Evolutionary conservation across 2,329 filamentous ascomycete species (phyloP).

Genomic region (Westerdykella sp.): DNA sequence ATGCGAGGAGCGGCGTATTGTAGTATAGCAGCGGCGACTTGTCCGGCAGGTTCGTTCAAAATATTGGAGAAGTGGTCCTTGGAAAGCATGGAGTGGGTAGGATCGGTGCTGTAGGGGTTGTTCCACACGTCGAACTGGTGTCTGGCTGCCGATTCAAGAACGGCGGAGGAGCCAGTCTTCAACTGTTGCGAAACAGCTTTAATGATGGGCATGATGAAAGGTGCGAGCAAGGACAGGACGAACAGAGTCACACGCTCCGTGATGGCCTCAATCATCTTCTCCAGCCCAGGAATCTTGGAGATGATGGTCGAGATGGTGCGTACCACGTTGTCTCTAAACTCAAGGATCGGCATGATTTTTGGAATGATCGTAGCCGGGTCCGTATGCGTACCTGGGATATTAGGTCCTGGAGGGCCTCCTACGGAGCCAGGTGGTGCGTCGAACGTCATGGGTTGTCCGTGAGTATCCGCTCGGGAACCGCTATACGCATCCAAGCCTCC

Average conservation of each 20-base stretch:
- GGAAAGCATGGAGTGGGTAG: slow-evolving; percentile 47
- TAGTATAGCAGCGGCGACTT: slow-evolving; percentile 54
- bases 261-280: slow-evolving; percentile 86
- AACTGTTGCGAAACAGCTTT: slow-evolving; percentile 75
- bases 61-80: slow-evolving; percentile 50
- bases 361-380: slow-evolving; percentile 50
- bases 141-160: slow-evolving; percentile 49
- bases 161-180: slow-evolving; percentile 74
- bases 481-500: slow-evolving; percentile 41
- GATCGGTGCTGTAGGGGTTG: slow-evolving; percentile 43
- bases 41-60: slow-evolving; percentile 45
- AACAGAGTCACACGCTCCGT: slow-evolving; percentile 90
- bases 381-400: slow-evolving; percentile 72
- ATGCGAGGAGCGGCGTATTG: slow-evolving; percentile 84
- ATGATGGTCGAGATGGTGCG: slow-evolving; percentile 78
- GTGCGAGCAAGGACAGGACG: slow-evolving; percentile 81
- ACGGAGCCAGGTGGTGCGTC: slow-evolving; percentile 41
- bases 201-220: slow-evolving; percentile 89
- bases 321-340: slow-evolving; percentile 91
- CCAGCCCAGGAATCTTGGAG: slow-evolving; percentile 85
- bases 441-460: slow-evolving; percentile 28
- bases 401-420: slow-evolving; percentile 41
- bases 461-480: slow-evolving; percentile 26
- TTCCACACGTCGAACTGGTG: slow-evolving; percentile 48
- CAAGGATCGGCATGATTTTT: slow-evolving; percentile 88